Evolutionary conservation across 495 filamentous ascomycete genomes (phyloP).

Genomic region (Glonium stellatum): DNA sequence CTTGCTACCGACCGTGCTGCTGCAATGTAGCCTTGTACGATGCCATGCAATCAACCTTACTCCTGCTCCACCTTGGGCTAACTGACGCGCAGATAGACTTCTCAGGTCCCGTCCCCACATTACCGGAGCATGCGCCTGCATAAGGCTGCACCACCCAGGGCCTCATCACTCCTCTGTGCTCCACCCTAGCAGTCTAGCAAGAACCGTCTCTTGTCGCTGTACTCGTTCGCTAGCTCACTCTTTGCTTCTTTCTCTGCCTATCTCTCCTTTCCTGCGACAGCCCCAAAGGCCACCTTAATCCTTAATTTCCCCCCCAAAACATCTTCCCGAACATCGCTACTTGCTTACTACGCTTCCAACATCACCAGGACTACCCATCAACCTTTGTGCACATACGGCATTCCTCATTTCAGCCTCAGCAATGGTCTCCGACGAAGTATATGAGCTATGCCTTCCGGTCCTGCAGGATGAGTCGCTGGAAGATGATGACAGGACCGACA

Average conservation of each 20-base stretch:
- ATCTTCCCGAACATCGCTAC: not conserved
- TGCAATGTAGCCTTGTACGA: not conserved
- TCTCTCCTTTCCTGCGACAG: not conserved
- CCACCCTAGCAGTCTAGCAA: not conserved
- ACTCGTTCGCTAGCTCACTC: not conserved
- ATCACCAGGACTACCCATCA: not conserved
- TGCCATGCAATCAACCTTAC: not conserved
- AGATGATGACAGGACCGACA: conserved; percentile 94
- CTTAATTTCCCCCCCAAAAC: not conserved
- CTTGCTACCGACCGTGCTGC: not conserved
- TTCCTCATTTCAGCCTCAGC: not conserved
- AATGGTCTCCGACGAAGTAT: conserved; percentile 92
- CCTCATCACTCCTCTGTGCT: not conserved
- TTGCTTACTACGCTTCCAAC: not conserved
- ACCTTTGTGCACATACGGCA: not conserved
- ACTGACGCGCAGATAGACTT: not conserved
- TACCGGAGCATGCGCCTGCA: conserved; percentile 2
- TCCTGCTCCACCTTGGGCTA: not conserved
- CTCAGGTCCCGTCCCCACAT: conserved; percentile 6
- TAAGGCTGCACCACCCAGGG: not conserved
- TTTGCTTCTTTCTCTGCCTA: not conserved
- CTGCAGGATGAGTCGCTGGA: conserved; percentile 75
- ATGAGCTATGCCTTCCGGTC: conserved; percentile 82
- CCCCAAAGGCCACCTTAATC: not conserved
- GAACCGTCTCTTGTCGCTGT: not conserved